Evolutionary conservation across 768 basidiomycete genomes (phyloP).

Genomic region (Pleurotus sapidus): DNA sequence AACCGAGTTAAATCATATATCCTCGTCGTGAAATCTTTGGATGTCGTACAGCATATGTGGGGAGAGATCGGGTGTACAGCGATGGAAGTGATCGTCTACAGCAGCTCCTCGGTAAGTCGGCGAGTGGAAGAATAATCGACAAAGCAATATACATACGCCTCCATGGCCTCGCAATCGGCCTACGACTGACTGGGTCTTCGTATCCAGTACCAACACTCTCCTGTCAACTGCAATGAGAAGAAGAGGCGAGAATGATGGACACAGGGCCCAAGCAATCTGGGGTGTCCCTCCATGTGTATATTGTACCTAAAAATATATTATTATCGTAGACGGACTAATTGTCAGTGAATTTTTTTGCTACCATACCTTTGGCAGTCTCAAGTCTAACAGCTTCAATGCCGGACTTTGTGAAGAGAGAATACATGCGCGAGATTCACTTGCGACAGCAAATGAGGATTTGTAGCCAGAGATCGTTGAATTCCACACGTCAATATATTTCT

Average conservation of each 20-base stretch:
- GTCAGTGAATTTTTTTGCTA: neutral
- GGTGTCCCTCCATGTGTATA: neutral
- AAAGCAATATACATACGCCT: slow-evolving; percentile 45
- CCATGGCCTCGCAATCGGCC: slow-evolving; percentile 68
- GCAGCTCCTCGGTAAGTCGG: slow-evolving; percentile 1
- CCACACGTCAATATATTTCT: slow-evolving; percentile 40
- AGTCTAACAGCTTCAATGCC: slow-evolving; percentile 24
- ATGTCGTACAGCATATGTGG: slow-evolving; percentile 67
- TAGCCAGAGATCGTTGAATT: slow-evolving; percentile 40
- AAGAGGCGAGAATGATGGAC: slow-evolving; percentile 39
- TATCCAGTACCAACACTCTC: slow-evolving; percentile 55
- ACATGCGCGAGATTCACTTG: slow-evolving; percentile 33
- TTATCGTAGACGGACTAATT: neutral
- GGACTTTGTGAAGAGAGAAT: slow-evolving; percentile 30
- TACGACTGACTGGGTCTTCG: slow-evolving; percentile 32
- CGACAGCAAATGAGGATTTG: slow-evolving; percentile 51
- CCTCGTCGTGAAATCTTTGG: slow-evolving; percentile 66
- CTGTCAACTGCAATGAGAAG: slow-evolving; percentile 53
- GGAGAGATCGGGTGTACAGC: slow-evolving; percentile 58
- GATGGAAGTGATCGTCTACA: slow-evolving; percentile 63
- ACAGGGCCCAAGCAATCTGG: slow-evolving; percentile 58
- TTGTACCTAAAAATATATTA: slow-evolving; percentile 9
- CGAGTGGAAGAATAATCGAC: neutral
- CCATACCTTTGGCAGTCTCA: slow-evolving; percentile 34
- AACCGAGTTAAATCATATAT: slow-evolving; percentile 59